phyloP scores from a whole-genome alignment of 176 grass and related monocot genomes.

The Poa annua region DNA sequence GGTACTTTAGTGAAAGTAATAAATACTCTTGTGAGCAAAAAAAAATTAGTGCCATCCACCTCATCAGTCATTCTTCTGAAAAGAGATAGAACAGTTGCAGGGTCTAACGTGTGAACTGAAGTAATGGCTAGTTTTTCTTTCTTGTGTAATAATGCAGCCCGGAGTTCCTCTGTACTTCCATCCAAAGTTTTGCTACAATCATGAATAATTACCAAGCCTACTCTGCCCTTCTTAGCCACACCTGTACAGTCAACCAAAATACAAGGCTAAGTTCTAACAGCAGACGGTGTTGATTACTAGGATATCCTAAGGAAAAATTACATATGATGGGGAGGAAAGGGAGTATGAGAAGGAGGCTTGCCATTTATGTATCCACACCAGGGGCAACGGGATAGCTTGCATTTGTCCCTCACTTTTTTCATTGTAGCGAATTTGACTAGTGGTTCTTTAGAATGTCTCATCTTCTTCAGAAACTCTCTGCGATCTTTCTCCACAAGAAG shows the following conservation, averaged over 20 bases:
- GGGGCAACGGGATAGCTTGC: constrained; percentile 80
- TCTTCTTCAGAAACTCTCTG: constrained; percentile 79
- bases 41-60: constrained; percentile 51
- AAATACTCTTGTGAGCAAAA: constrained; percentile 13
- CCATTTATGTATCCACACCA: constrained; percentile 83
- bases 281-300: constrained; percentile 14
- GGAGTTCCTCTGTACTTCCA: constrained; percentile 61
- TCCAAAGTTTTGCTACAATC: constrained; percentile 80
- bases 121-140: constrained; percentile 60
- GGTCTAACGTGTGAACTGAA: constrained; percentile 57
- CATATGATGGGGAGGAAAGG: background rate
- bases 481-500: constrained; percentile 73
- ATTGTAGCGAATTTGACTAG: constrained; percentile 62
- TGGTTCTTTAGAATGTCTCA: constrained; percentile 77
- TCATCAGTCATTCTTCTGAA: constrained; percentile 85
- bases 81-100: constrained; percentile 67
- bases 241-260: constrained; percentile 62
- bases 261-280: constrained; percentile 22
- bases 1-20: constrained; percentile 19
- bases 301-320: background rate
- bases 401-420: constrained; percentile 92
- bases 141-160: constrained; percentile 64
- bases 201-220: constrained; percentile 62
- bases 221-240: constrained; percentile 77
- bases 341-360: constrained; percentile 36